A percentile compares a stretch with the other conserved stretches of the same genome.
Evolutionary conservation across 2,329 filamentous ascomycete genomes (phyloP).

Genomic region (Diaporthe batatas): DNA sequence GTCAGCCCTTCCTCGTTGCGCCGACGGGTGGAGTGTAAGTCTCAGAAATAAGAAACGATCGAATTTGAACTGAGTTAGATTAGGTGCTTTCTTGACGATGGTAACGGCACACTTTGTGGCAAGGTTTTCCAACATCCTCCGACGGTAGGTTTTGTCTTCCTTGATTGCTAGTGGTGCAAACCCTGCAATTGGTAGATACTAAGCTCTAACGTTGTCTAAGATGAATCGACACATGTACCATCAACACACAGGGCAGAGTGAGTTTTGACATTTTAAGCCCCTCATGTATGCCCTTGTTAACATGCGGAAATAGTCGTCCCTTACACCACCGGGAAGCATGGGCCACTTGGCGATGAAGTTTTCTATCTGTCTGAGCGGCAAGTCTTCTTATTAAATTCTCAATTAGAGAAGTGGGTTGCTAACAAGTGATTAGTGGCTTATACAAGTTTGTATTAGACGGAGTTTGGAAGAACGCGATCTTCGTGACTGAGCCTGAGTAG

Average conservation of each 20-base stretch:
- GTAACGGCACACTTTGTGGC: not conserved
- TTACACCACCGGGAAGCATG: not conserved
- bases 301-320: not conserved
- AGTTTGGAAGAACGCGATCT: not conserved
- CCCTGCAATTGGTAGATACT: not conserved
- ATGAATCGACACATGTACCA: conserved; percentile 1
- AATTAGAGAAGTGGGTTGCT: rapidly evolving
- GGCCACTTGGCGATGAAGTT: not conserved
- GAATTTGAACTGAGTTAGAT: not conserved
- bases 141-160: not conserved
- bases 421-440: not conserved
- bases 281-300: not conserved
- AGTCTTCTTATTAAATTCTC: rapidly evolving
- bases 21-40: not conserved
- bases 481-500: not conserved
- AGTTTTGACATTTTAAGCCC: not conserved
- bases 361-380: not conserved
- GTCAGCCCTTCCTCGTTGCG: not conserved
- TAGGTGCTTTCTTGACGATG: not conserved
- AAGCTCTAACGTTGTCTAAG: not conserved
- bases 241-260: not conserved
- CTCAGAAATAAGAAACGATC: no score
- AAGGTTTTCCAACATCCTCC: not conserved
- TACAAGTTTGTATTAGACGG: not conserved
- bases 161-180: no score